These are phyloP conservation scores for Chalaropsis ovoidea DNA, from an alignment of 2,329 filamentous ascomycete genomes.

Conservation along the genomic window DNA sequence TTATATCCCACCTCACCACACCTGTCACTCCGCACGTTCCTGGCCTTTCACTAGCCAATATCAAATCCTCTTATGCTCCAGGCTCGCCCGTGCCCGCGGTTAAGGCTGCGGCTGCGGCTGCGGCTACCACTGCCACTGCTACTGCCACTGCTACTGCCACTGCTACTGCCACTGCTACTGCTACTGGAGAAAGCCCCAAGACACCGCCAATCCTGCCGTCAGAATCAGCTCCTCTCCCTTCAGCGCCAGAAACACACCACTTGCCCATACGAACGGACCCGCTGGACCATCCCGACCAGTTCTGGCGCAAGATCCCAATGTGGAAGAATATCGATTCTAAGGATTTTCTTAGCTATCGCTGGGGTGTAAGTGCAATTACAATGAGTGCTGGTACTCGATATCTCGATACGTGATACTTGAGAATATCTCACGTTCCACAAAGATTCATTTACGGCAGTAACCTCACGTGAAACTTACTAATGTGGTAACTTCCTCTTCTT, in stretches of 20 bases:
- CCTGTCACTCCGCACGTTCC: background rate
- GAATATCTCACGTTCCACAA: constrained; percentile 3
- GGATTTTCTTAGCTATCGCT: constrained; percentile 45
- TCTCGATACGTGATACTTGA: background rate
- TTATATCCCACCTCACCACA: background rate
- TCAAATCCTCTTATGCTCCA: background rate
- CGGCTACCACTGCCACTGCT: too few species aligned
- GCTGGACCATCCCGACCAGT: constrained; percentile 31
- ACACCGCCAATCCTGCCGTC: background rate
- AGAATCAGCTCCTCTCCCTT: background rate
- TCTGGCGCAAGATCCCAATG: constrained; percentile 42
- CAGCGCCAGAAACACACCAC: background rate
- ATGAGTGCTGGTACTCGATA: background rate
- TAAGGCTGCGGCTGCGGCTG: background rate
- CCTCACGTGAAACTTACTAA: constrained; percentile 1
- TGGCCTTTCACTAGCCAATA: background rate
- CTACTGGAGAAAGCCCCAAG: background rate
- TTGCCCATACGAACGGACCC: background rate
- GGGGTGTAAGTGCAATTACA: constrained; percentile 39
- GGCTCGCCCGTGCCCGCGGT: background rate
- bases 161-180: background rate
- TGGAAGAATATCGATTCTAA: constrained; percentile 41
- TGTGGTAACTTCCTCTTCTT: background rate
- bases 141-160: too few species aligned
- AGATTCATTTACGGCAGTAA: background rate